Base-by-base conservation (phyloP, 2,329 filamentous ascomycete species). In the Calonectria pteridis region DNA sequence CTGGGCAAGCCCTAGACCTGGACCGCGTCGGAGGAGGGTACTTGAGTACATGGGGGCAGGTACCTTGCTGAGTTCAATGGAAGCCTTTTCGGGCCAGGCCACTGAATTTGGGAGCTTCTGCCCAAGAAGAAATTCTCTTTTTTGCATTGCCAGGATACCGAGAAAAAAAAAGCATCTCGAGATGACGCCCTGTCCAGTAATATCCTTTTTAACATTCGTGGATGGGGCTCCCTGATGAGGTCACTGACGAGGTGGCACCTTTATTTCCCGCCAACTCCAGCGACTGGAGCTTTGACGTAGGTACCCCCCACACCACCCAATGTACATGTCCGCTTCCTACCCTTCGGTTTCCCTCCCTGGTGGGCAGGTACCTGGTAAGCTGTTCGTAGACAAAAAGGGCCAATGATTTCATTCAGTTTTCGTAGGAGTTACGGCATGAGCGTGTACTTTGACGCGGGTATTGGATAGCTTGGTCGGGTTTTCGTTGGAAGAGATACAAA, bases 221-320 rank as follows among this genome's bases (percentile, higher is more conserved):
- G 59, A 64, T 64, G 37, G 59, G 59, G 59, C 26, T 43, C 18
- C 37, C 28, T 64, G 59, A 64, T 64, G 59, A 64, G 59, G 59
- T 64, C 59, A 64, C 59, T 64, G 59, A 62, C 55, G 33, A 64
- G 59, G 59, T 64, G 40, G 59, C 59, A 64, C 59, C 59, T 64
- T 64, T 64, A 43, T 64, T 49, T 64, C 59, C 59, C 59, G 37
- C 59, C 40, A 23, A 28, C 59, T 31, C 33, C 59, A 64, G 59
- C 26, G 29, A 64, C 37, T 64, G 59, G 59, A 64, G 59, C 37
- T 46, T 49, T 64, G 59, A 46, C 59, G 40, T 43, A n/a, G 59
- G 59, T 64, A 49, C 59, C 40, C 40, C 59, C 59, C 59, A 64
- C 59, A 43, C 29, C 28, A 23, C 10, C 59, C 28, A 49, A 46